Conservation (phyloP, 805 yeast genomes). For the Soucietia sequanensis region DNA sequence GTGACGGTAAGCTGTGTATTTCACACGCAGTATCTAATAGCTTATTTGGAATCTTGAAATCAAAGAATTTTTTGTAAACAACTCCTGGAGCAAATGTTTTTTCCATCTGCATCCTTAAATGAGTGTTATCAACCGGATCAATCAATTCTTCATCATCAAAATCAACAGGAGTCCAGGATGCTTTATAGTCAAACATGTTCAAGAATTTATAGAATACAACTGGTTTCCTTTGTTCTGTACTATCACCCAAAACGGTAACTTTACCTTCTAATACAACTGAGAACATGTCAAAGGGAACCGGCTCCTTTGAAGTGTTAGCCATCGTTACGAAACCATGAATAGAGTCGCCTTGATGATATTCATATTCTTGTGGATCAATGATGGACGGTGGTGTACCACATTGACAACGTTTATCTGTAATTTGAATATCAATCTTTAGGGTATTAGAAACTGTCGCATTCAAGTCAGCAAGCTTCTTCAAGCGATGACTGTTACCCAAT, state of each 20-base stretch:
- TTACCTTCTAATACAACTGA: constrained; percentile 29
- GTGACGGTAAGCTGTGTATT: constrained; percentile 20
- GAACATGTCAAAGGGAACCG: constrained; percentile 26
- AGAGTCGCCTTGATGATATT: constrained; percentile 26
- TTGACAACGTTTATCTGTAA: constrained; percentile 16
- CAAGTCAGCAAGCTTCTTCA: constrained; percentile 18
- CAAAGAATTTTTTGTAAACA: constrained; percentile 27
- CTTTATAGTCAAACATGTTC: constrained; percentile 29
- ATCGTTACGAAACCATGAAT: constrained; percentile 23
- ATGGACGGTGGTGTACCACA: constrained; percentile 15
- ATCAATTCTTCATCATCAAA: constrained; percentile 9
- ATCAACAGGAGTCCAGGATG: constrained; percentile 29
- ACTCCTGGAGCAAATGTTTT: constrained; percentile 18
- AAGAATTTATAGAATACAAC: constrained; percentile 25
- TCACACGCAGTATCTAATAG: constrained; percentile 30
- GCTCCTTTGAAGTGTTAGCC: constrained; percentile 13
- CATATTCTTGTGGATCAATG: constrained; percentile 16
- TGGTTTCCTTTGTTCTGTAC: constrained; percentile 16
- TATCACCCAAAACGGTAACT: constrained; percentile 20
- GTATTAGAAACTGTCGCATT: constrained; percentile 14
- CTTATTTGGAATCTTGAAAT: constrained; percentile 23
- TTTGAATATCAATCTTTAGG: constrained; percentile 16
- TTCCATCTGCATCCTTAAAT: constrained; percentile 14
- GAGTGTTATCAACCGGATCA: constrained; percentile 22
- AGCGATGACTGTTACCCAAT: constrained; percentile 24